Conservation (phyloP, 768 basidiomycete genomes). For the Tremella mesenterica region DNA sequence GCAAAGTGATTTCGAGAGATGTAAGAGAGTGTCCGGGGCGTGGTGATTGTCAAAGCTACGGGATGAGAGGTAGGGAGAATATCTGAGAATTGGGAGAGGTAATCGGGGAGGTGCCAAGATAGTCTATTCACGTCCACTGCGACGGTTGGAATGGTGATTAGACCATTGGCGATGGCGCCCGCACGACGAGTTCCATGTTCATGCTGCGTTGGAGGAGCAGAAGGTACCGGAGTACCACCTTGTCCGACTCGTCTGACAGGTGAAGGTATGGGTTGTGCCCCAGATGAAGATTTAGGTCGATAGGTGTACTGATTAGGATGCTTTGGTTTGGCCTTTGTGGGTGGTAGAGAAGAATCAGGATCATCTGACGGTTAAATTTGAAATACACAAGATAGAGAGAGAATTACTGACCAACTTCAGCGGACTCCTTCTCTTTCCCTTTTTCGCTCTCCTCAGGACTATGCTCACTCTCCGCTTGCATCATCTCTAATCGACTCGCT, state of each 20-base stretch:
- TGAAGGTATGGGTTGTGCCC: slow-evolving; percentile 14
- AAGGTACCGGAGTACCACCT: slow-evolving; percentile 17
- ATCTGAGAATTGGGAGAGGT: slow-evolving; percentile 73
- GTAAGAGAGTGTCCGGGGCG: slow-evolving; percentile 22
- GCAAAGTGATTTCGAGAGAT: slow-evolving; percentile 28
- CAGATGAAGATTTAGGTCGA: slow-evolving; percentile 39
- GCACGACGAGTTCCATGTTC: slow-evolving; percentile 38
- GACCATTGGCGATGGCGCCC: slow-evolving; percentile 24
- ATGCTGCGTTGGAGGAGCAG: slow-evolving; percentile 25
- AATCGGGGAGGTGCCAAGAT: slow-evolving; percentile 81
- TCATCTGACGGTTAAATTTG: slow-evolving; percentile 4
- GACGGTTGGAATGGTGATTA: slow-evolving; percentile 16
- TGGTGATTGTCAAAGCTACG: slow-evolving; percentile 50
- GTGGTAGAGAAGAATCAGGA: not conserved
- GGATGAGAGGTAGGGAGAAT: slow-evolving; percentile 62
- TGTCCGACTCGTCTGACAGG: slow-evolving; percentile 17
- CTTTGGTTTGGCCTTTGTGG: slow-evolving; percentile 33
- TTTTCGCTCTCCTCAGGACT: slow-evolving; percentile 40
- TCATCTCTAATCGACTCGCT: slow-evolving; percentile 38
- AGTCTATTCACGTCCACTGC: slow-evolving; percentile 25
- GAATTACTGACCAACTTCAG: slow-evolving; percentile 27
- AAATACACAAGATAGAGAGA: not conserved
- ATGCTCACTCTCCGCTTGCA: slow-evolving; percentile 52
- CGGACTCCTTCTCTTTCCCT: slow-evolving; percentile 47
- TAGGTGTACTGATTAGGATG: slow-evolving; percentile 52